phyloP scores from a whole-genome alignment of 371 early-diverging fungal genomes.

The Mortierella sp. region DNA sequence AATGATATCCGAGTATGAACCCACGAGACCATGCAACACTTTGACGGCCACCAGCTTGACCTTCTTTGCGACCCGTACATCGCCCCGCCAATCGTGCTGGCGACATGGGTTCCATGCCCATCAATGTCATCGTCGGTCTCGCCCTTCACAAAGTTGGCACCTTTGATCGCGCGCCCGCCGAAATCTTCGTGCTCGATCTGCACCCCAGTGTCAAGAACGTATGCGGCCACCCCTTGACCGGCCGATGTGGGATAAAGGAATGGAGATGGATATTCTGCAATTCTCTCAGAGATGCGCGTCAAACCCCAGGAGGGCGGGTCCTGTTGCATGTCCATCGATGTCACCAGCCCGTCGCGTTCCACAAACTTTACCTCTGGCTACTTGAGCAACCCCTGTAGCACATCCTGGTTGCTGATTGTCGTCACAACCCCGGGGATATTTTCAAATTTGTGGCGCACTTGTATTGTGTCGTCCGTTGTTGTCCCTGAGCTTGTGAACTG shows the following conservation, averaged over 20 bases:
- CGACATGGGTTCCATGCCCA: constrained; percentile 73
- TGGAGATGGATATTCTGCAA: too few species aligned
- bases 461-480: too few species aligned
- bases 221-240: constrained; percentile 57
- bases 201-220: constrained; percentile 66
- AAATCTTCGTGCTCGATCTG: constrained; percentile 59
- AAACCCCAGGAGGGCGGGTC: too few species aligned
- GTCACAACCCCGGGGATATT: too few species aligned
- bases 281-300: too few species aligned
- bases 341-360: too few species aligned
- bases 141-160: constrained; percentile 43
- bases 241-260: constrained; percentile 38
- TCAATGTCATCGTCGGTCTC: constrained; percentile 59
- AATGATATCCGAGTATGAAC: constrained; percentile 68
- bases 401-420: too few species aligned
- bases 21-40: constrained; percentile 65
- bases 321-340: too few species aligned
- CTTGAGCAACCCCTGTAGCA: too few species aligned
- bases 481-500: too few species aligned
- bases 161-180: constrained; percentile 57
- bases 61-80: constrained; percentile 74
- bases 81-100: constrained; percentile 71
- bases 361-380: too few species aligned
- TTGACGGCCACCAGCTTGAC: constrained; percentile 69
- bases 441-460: too few species aligned